These are phyloP conservation scores for Leishmania turanica DNA, from an alignment of 208 protist species.

Conservation along the genomic window DNA sequence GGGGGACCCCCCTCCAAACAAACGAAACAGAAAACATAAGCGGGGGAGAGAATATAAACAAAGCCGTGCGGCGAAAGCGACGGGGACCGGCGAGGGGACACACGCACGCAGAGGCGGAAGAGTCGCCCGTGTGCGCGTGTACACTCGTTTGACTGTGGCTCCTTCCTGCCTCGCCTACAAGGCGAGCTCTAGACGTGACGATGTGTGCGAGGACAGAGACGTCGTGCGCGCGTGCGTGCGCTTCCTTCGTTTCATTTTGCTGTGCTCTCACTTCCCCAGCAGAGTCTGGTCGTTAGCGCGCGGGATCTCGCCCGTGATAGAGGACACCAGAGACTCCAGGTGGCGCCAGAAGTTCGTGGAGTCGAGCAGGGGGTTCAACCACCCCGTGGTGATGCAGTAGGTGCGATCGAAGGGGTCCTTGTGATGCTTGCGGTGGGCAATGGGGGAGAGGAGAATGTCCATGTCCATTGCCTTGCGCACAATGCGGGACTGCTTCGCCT, in stretches of 20 bases:
- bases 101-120: neutral
- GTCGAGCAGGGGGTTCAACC: conserved; percentile 92
- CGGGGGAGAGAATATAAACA: neutral
- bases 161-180: neutral
- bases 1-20: too few species aligned
- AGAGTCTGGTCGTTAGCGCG: conserved; percentile 82
- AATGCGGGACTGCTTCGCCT: conserved; percentile 55
- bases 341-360: conserved; percentile 90
- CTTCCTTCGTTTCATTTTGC: neutral
- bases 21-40: too few species aligned
- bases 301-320: conserved; percentile 78
- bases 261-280: conserved; percentile 62
- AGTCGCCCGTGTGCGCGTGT: neutral
- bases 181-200: too few species aligned
- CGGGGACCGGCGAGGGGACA: neutral
- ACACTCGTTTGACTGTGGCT: too few species aligned
- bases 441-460: conserved; percentile 83
- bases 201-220: too few species aligned
- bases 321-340: conserved; percentile 79
- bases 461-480: conserved; percentile 73
- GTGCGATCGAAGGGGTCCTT: conserved; percentile 88
- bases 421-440: conserved; percentile 91
- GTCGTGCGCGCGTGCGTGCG: neutral
- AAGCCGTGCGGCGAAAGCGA: neutral
- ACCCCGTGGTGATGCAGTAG: conserved; percentile 97